These are phyloP conservation scores for Leccinum ochraceum DNA, from an alignment of 768 basidiomycete genomes.

Conservation along the genomic window DNA sequence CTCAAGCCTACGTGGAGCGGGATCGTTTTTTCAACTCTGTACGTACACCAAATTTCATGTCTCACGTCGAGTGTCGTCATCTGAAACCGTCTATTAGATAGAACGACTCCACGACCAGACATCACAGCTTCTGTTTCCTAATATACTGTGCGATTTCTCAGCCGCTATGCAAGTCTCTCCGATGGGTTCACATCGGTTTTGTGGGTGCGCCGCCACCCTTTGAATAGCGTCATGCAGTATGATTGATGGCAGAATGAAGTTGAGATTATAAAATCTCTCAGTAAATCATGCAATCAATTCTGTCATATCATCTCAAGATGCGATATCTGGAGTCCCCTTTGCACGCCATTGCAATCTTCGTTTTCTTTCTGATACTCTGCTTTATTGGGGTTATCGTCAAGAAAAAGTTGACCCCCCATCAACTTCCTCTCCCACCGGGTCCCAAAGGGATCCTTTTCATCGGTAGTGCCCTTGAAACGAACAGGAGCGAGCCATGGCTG, in stretches of 20 bases:
- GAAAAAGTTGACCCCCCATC: constrained; percentile 15
- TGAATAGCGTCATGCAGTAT: neutral
- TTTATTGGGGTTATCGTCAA: neutral
- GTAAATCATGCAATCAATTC: neutral
- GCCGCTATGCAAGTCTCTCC: neutral
- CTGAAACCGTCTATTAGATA: constrained; percentile 7
- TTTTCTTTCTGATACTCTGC: constrained; percentile 5
- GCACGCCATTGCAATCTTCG: neutral
- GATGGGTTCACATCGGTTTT: neutral
- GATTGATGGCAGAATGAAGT: neutral
- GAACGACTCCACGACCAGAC: neutral
- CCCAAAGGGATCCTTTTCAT: constrained; percentile 30
- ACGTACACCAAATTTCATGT: constrained; percentile 5
- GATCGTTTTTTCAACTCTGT: neutral
- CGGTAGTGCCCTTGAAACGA: constrained; percentile 29
- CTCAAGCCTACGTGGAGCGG: neutral
- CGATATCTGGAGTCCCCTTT: neutral
- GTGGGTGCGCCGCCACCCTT: neutral
- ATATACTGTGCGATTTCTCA: neutral
- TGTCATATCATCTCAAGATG: constrained; percentile 8
- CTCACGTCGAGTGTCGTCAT: constrained; percentile 2
- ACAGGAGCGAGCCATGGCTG: constrained; percentile 31
- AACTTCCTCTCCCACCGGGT: constrained; percentile 30
- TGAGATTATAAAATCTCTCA: constrained; percentile 10
- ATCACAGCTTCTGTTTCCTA: neutral